Conservation (phyloP, 352 stramenopile genomes). For the Pythium phragmitis region DNA sequence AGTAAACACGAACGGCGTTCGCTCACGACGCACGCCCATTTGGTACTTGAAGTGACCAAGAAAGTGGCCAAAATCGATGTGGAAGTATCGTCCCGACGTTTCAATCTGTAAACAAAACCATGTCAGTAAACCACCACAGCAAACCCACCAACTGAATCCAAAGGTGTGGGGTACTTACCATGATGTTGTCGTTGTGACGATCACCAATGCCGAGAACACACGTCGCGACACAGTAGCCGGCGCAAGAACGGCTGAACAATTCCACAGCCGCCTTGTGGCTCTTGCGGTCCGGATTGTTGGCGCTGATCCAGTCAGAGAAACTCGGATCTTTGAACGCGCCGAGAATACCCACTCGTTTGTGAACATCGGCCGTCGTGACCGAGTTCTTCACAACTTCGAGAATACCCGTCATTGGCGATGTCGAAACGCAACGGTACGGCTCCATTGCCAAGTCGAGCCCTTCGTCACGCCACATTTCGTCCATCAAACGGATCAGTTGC, state of each 20-base stretch:
- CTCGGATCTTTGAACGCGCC: constrained; percentile 83
- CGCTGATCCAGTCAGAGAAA: constrained; percentile 83
- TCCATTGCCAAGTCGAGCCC: constrained; percentile 91
- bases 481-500: constrained; percentile 92
- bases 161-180: constrained; percentile 52
- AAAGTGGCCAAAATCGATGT: constrained; percentile 90
- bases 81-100: constrained; percentile 80
- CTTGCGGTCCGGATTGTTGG: constrained; percentile 71
- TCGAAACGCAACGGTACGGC: constrained; percentile 91
- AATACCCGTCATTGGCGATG: constrained; percentile 89
- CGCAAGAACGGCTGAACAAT: constrained; percentile 85
- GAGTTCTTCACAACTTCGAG: constrained; percentile 91
- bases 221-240: constrained; percentile 93
- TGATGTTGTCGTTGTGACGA: constrained; percentile 96
- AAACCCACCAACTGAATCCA: neutral
- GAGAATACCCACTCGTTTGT: constrained; percentile 80
- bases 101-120: constrained; percentile 44
- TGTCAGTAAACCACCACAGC: neutral
- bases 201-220: constrained; percentile 95
- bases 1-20: constrained; percentile 88
- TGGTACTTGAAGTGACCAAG: constrained; percentile 89
- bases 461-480: constrained; percentile 91
- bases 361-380: constrained; percentile 93
- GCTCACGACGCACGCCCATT: constrained; percentile 80
- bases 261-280: constrained; percentile 71